Evolutionary conservation across 2,329 filamentous ascomycete genomes (phyloP).

Genomic region (Ophiostoma novo-ulmi): DNA sequence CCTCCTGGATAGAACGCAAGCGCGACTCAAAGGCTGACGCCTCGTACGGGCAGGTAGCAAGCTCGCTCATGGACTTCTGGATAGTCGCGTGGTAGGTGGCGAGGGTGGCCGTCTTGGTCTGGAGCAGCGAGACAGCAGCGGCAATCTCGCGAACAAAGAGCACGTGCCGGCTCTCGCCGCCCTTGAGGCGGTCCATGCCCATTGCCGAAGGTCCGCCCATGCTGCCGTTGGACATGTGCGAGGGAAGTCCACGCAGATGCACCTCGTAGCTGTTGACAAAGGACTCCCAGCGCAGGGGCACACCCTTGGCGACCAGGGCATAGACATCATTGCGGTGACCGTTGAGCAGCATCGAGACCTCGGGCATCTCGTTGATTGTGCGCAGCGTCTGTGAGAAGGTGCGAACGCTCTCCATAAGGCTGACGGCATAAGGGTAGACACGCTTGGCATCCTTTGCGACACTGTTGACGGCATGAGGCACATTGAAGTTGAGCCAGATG

Average conservation of each 20-base stretch:
- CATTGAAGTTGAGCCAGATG: constrained; percentile 88
- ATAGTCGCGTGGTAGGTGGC: constrained; percentile 72
- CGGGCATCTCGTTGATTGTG: constrained; percentile 76
- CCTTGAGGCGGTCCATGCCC: constrained; percentile 47
- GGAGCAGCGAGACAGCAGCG: constrained; percentile 76
- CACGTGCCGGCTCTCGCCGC: constrained; percentile 84
- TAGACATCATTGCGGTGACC: constrained; percentile 92
- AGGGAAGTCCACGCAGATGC: constrained; percentile 62
- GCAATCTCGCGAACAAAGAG: constrained; percentile 95
- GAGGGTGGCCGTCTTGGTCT: constrained; percentile 78
- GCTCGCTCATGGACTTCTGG: constrained; percentile 75
- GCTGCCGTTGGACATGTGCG: constrained; percentile 52
- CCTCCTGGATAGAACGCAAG: constrained; percentile 79
- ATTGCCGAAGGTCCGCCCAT: constrained; percentile 44
- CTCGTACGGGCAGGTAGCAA: constrained; percentile 80
- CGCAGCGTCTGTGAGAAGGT: constrained; percentile 85
- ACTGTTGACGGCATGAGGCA: constrained; percentile 90
- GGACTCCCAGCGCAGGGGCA: constrained; percentile 92
- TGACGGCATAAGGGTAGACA: constrained; percentile 96
- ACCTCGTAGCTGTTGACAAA: constrained; percentile 96
- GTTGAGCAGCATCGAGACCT: constrained; percentile 80
- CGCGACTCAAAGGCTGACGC: constrained; percentile 71
- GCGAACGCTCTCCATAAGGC: constrained; percentile 96
- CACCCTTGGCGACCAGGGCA: constrained; percentile 73
- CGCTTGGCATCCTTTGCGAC: constrained; percentile 98